Conservation (phyloP, 768 basidiomycete species). For the Hericium rajendrae region DNA sequence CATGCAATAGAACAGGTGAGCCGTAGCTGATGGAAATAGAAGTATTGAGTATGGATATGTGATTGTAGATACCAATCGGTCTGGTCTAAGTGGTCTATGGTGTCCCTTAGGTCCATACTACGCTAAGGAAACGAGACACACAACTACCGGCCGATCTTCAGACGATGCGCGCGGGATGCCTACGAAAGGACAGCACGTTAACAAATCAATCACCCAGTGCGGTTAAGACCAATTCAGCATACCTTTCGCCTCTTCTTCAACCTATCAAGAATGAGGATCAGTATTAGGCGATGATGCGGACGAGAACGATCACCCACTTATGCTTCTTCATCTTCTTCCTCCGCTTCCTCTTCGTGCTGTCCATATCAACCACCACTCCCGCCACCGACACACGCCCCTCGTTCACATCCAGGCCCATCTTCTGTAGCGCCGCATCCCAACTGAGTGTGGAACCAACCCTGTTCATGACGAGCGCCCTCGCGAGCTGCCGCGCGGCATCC, state of each 20-base stretch:
- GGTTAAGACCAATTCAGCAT: conserved; percentile 18
- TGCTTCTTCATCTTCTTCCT: conserved; percentile 97
- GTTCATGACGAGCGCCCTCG: conserved; percentile 60
- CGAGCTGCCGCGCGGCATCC: conserved; percentile 72
- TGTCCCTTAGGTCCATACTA: not conserved
- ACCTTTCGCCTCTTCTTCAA: conserved; percentile 88
- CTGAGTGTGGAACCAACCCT: conserved; percentile 48
- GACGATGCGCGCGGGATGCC: conserved; percentile 11
- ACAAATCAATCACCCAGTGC: not conserved
- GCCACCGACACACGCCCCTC: conserved; percentile 45
- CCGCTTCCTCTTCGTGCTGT: conserved; percentile 78
- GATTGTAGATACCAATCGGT: not conserved
- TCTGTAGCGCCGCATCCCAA: conserved; percentile 62
- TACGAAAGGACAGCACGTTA: not conserved
- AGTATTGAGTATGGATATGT: too few species aligned
- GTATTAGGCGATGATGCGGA: conserved; percentile 1
- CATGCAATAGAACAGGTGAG: too few species aligned
- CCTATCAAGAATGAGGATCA: conserved; percentile 29
- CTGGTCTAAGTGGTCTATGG: not conserved
- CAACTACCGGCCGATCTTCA: conserved; percentile 12
- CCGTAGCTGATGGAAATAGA: too few species aligned
- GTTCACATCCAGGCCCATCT: conserved; percentile 50
- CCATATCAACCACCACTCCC: conserved; percentile 60
- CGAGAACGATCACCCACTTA: conserved; percentile 49
- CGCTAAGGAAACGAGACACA: not conserved